Percentiles rank a stretch among this genome's conserved stretches.
Conservation (phyloP, 177 flowering plant genomes). For the Vitis hybrid region DNA sequence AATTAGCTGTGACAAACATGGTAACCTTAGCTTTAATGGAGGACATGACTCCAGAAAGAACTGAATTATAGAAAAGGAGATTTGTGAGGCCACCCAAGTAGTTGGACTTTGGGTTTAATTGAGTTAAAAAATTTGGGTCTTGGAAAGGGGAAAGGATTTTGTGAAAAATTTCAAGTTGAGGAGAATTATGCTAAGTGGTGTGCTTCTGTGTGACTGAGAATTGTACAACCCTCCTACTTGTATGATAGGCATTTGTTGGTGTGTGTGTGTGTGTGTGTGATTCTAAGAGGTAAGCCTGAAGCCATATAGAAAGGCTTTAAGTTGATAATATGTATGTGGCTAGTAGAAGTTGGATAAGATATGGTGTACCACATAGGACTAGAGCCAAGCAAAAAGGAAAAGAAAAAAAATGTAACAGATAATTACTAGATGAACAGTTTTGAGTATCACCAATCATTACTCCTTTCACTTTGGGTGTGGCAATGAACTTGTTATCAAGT, state of each 20-base stretch:
- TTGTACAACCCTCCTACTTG: neutral
- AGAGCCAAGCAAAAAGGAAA: neutral
- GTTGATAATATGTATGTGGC: constrained; percentile 19
- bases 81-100: too few relatives aligned
- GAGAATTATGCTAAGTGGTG: constrained; percentile 3
- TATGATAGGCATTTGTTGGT: constrained; percentile 8
- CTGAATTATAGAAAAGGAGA: too few relatives aligned
- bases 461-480: neutral
- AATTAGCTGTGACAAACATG: neutral
- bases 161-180: neutral
- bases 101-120: too few relatives aligned
- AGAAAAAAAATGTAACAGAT: neutral
- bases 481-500: constrained; percentile 1
- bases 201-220: constrained; percentile 11
- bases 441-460: neutral
- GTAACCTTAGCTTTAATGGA: too few relatives aligned
- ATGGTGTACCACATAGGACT: neutral
- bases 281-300: neutral
- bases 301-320: constrained; percentile 3
- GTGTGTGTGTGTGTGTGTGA: neutral
- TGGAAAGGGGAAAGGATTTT: neutral
- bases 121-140: too few relatives aligned
- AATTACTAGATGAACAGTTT: neutral
- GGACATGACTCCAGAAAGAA: too few relatives aligned
- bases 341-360: constrained; percentile 14